A percentile compares a stretch with the other conserved stretches of the same genome.
phyloP scores from a whole-genome alignment of 2,329 filamentous ascomycete species.

The Fusarium udum region DNA sequence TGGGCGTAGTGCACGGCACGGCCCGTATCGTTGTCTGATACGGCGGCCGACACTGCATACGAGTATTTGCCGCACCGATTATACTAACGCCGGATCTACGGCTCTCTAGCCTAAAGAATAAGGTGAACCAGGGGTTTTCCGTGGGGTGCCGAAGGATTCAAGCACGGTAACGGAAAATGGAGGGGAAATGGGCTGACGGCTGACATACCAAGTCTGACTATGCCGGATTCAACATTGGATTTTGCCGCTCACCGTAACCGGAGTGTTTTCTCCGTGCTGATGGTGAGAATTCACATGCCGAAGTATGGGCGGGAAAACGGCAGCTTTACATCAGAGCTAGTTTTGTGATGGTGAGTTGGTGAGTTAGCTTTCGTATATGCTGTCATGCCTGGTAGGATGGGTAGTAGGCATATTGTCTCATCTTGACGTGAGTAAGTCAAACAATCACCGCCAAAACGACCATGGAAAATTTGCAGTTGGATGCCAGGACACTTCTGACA shows the following conservation, averaged over 20 bases:
- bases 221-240: background rate
- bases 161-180: background rate
- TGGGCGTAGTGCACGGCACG: background rate
- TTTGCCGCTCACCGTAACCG: background rate
- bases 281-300: background rate
- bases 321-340: background rate
- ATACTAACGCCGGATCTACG: background rate
- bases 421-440: accelerated
- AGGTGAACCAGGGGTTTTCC: background rate
- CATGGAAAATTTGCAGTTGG: background rate
- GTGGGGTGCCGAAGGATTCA: background rate
- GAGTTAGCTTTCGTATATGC: background rate
- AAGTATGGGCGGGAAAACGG: background rate
- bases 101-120: background rate
- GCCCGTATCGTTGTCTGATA: background rate
- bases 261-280: background rate
- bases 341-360: background rate
- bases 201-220: background rate
- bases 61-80: background rate
- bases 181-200: background rate
- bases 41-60: background rate
- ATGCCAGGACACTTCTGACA: background rate
- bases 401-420: background rate
- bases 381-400: background rate
- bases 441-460: accelerated